phyloP scores from a whole-genome alignment of 352 stramenopile species.

The Phytopythium mirpurense region DNA sequence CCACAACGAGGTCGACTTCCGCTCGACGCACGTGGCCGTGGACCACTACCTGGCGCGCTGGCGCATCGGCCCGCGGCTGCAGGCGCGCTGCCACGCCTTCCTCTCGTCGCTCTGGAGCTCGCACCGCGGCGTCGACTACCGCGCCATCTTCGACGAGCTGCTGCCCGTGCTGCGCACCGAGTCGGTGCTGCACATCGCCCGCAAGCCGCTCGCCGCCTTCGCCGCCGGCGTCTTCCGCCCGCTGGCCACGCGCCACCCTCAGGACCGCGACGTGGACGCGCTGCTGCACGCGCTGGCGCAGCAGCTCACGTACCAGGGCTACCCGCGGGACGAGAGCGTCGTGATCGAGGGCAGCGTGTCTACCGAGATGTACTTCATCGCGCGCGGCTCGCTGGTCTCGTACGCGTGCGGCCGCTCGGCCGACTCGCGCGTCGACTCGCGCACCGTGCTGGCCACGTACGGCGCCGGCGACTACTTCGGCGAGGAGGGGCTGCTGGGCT shows the following conservation, averaged over 20 bases:
- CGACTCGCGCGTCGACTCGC: not conserved
- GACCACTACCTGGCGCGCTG: slow-evolving; percentile 42
- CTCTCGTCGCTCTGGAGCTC: slow-evolving; percentile 52
- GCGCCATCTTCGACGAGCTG: slow-evolving; percentile 49
- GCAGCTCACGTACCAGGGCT: slow-evolving; percentile 55
- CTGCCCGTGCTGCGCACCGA: slow-evolving; percentile 44
- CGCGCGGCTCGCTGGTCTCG: slow-evolving; percentile 40
- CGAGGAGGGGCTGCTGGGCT: slow-evolving; percentile 50
- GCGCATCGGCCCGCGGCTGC: slow-evolving; percentile 32
- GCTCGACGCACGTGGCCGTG: slow-evolving; percentile 51
- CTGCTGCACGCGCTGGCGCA: slow-evolving; percentile 32
- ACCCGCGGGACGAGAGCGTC: slow-evolving; percentile 55
- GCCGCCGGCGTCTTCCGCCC: slow-evolving; percentile 39
- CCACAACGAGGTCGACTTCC: slow-evolving; percentile 61
- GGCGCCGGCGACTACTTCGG: slow-evolving; percentile 54
- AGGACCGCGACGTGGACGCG: slow-evolving; percentile 28
- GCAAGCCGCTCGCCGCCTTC: slow-evolving; percentile 29
- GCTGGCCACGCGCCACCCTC: slow-evolving; percentile 20
- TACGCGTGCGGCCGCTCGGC: slow-evolving; percentile 6
- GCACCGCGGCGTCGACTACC: slow-evolving; percentile 53
- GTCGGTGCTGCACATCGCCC: slow-evolving; percentile 39
- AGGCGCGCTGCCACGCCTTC: slow-evolving; percentile 36
- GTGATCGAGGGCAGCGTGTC: slow-evolving; percentile 58
- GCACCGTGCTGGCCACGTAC: slow-evolving; percentile 11
- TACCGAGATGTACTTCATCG: slow-evolving; percentile 71